Base-by-base conservation (phyloP, 306 rosid genomes). In the Ormosia semicastrata region DNA sequence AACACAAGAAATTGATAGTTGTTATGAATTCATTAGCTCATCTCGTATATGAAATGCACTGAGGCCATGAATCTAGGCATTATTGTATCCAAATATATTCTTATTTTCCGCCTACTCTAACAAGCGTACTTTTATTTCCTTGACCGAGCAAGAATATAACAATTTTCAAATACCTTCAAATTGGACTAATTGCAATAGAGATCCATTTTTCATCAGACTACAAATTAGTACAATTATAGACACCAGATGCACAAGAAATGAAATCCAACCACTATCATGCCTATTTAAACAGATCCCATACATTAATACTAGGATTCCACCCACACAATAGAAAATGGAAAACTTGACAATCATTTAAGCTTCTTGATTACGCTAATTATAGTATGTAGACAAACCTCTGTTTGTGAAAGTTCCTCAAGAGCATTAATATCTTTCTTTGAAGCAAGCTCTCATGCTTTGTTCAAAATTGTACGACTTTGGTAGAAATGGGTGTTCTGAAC, bases 361-460 rank as follows among this genome's bases (percentile, higher is more conserved):
- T n/a, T n/a, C n/a, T n/a, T n/a, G n/a, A n/a, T n/a, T n/a, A n/a
- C n/a, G n/a, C n/a, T n/a, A n/a, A n/a, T n/a, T n/a, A 71, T 32
- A 66, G 30, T 74, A 13, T 33, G 40, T 46, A 46, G 70, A 85
- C 90, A 85, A 81, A 92, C 98, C 98, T 94, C 97, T 7, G 54
- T 32, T 59, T 80, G 77, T 10, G 82, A 69, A n/a, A 91, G 90
- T 66, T 91, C 93, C 86, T 87, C 93, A 11, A 94, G 86, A 46
- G 85, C 96, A 84, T 44, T 77, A 47, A 89, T 46, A 85, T 94
- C 94, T 73, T 88, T 92, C 83, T 76, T 87, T 41, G 88, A 87
- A 65, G 97, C 97, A 77, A 87, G 86, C 13, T 87, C 94, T 79
- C 86, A 77, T 1, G 93, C 97, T 71, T 89, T 89, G 74, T 67